A percentile compares a stretch with the other conserved stretches of the same genome.
Conservation (phyloP, 495 filamentous ascomycete genomes). For the Aspergillus bridgeri region DNA sequence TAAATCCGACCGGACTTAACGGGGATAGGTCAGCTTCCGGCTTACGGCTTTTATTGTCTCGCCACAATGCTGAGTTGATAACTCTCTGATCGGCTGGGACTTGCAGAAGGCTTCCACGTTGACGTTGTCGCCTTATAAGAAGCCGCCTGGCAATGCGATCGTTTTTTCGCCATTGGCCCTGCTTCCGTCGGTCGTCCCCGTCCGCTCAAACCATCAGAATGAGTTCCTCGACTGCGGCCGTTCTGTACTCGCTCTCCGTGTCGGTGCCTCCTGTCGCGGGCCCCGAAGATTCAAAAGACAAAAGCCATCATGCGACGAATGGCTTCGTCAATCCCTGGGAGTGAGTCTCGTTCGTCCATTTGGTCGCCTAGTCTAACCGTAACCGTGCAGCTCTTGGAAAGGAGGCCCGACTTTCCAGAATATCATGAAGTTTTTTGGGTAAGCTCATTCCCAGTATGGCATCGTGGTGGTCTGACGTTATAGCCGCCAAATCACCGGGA, state of each 20-base stretch:
- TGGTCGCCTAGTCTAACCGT: no score
- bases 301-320: slow-evolving; percentile 54
- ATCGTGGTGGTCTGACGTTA: neutral
- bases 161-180: slow-evolving; percentile 23
- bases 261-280: slow-evolving; percentile 39
- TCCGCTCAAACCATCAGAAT: slow-evolving; percentile 26
- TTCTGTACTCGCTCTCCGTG: slow-evolving; percentile 53
- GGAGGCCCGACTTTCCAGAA: slow-evolving; percentile 10
- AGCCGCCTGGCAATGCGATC: no score
- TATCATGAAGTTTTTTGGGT: neutral
- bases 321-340: slow-evolving; percentile 64
- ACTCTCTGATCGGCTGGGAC: neutral
- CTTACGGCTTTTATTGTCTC: no score
- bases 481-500: slow-evolving; percentile 57
- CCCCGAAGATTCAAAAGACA: slow-evolving; percentile 53
- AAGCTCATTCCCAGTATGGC: no score
- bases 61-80: no score
- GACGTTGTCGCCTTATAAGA: neutral
- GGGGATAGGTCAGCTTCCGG: no score
- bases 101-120: slow-evolving; percentile 1
- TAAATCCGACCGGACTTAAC: slow-evolving; percentile 3
- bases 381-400: slow-evolving; percentile 39
- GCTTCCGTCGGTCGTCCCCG: slow-evolving; percentile 14
- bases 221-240: slow-evolving; percentile 42
- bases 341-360: slow-evolving; percentile 32